These are phyloP conservation scores for Candida sanyaensis DNA, from an alignment of 1,139 yeast species.

Conservation along the genomic window DNA sequence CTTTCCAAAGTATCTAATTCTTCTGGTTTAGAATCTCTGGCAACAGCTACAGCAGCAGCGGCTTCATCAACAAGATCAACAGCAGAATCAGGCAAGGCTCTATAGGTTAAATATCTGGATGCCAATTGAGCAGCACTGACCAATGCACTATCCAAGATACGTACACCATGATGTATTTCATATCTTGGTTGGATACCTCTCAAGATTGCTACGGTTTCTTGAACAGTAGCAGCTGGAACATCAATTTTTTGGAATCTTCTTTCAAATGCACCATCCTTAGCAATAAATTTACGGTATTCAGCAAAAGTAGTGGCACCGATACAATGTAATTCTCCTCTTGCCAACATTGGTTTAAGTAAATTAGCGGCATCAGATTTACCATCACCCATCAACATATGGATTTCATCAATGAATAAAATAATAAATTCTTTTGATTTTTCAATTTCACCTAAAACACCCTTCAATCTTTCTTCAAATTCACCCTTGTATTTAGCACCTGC, in stretches of 20 bases:
- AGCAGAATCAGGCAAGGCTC: constrained; percentile 97
- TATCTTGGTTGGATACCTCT: constrained; percentile 96
- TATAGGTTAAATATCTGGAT: constrained; percentile 88
- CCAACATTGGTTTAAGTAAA: constrained; percentile 93
- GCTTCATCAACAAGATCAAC: constrained; percentile 96
- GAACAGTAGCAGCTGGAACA: constrained; percentile 89
- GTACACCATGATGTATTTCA: constrained; percentile 97
- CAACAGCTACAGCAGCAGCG: constrained; percentile 97
- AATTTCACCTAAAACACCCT: constrained; percentile 92
- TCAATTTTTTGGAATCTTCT: constrained; percentile 97
- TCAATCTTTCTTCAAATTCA: constrained; percentile 96
- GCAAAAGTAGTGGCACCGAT: constrained; percentile 97
- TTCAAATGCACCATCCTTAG: constrained; percentile 98
- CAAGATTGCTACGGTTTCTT: constrained; percentile 92
- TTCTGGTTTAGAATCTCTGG: constrained; percentile 97
- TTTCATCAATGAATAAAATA: constrained; percentile 90
- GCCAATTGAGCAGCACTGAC: constrained; percentile 96
- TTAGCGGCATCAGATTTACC: constrained; percentile 95
- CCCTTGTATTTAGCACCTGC: constrained; percentile 99
- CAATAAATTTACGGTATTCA: constrained; percentile 89
- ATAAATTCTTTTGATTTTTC: constrained; percentile 86
- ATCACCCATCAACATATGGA: constrained; percentile 99
- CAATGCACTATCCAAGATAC: constrained; percentile 92
- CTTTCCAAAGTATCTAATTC: constrained; percentile 93
- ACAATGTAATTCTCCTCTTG: constrained; percentile 94